phyloP scores from a whole-genome alignment of 441 rosid genomes.

The Corymbia calophylla region DNA sequence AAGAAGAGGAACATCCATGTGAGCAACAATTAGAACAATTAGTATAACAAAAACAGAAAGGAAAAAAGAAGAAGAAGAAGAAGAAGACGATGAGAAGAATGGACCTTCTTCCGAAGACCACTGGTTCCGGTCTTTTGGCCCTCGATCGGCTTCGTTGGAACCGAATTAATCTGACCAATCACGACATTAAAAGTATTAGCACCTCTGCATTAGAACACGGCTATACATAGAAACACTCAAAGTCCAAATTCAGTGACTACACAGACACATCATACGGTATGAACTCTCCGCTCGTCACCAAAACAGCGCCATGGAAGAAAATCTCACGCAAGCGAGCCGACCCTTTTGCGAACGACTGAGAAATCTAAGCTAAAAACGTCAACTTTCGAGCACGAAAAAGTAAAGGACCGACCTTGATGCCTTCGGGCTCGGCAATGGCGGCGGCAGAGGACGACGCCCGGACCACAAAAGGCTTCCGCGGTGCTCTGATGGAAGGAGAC shows the following conservation, averaged over 20 bases:
- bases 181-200: background rate
- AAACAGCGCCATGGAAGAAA: background rate
- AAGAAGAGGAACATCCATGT: background rate
- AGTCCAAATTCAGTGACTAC: background rate
- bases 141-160: slow-evolving; percentile 82
- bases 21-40: background rate
- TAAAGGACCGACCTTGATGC: slow-evolving; percentile 51
- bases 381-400: background rate
- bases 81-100: background rate
- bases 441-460: slow-evolving; percentile 44
- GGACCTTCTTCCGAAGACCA: slow-evolving; percentile 91
- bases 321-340: background rate
- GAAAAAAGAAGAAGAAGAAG: background rate
- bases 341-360: background rate
- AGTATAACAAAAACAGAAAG: background rate
- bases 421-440: slow-evolving; percentile 58
- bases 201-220: background rate
- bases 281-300: background rate
- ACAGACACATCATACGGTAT: background rate
- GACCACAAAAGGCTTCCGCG: slow-evolving; percentile 9
- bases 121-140: slow-evolving; percentile 97
- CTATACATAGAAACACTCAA: background rate
- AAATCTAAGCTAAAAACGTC: background rate
- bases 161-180: slow-evolving; percentile 43
- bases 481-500: background rate